A percentile compares a stretch with the other conserved stretches of the same genome.
phyloP scores from a whole-genome alignment of 257 asterid genomes.

The Anisodus acutangulus region DNA sequence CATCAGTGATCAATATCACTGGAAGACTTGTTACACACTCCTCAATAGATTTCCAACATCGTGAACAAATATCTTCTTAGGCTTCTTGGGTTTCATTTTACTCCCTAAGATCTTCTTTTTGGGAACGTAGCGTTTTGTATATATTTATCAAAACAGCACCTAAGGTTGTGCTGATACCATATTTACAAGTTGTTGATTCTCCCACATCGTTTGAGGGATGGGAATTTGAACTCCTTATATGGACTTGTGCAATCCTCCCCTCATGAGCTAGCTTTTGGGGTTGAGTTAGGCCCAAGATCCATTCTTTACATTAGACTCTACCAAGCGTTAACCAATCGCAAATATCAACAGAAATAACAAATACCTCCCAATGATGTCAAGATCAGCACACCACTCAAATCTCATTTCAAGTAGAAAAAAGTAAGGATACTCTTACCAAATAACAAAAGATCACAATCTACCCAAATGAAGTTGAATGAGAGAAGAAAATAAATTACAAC shows the following conservation, averaged over 20 bases:
- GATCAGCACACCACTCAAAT: background rate
- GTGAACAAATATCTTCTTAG: background rate
- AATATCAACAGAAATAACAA: background rate
- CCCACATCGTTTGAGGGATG: too few relatives aligned
- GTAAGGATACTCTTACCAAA: background rate
- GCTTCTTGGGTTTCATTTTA: background rate
- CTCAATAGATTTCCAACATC: slow-evolving; percentile 13
- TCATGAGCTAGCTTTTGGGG: too few relatives aligned
- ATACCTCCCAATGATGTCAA: background rate
- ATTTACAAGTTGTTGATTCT: too few relatives aligned
- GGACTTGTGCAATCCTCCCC: too few relatives aligned
- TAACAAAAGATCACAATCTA: background rate
- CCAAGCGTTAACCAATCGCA: background rate
- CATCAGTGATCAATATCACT: background rate
- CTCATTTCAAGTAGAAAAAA: background rate
- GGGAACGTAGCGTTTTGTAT: too few relatives aligned
- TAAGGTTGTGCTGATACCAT: too few relatives aligned
- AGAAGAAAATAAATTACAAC: background rate
- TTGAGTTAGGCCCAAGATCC: too few relatives aligned
- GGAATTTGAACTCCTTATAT: too few relatives aligned
- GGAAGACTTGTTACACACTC: background rate
- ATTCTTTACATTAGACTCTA: background rate
- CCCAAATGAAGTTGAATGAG: slow-evolving; percentile 5
- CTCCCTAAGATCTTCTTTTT: background rate
- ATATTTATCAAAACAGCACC: too few relatives aligned